A percentile compares a stretch with the other conserved stretches of the same genome.
phyloP scores from a whole-genome alignment of 2,329 filamentous ascomycete species.

The Xylariaceae sp. region DNA sequence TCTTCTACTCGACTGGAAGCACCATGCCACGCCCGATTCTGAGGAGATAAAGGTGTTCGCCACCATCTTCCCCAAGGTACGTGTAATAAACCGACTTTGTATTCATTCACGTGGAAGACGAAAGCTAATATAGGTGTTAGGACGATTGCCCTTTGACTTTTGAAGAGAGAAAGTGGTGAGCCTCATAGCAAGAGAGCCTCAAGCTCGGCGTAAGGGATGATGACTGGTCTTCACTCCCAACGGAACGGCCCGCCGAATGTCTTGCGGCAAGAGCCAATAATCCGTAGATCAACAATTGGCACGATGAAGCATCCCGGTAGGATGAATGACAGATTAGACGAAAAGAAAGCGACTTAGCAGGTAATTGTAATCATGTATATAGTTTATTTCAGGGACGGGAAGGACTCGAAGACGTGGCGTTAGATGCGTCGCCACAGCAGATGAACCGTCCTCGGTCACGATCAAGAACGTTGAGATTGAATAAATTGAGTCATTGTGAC shows the following conservation, averaged over 20 bases:
- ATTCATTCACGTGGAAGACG: too few relatives aligned
- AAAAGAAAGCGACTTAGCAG: constrained; percentile 7
- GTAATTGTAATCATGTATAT: constrained; percentile 19
- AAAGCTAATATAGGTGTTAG: constrained; percentile 39
- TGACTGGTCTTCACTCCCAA: not conserved
- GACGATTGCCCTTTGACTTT: constrained; percentile 82
- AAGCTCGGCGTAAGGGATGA: not conserved
- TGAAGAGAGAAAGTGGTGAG: constrained; percentile 46
- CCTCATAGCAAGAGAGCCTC: not conserved
- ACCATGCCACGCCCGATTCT: constrained; percentile 75
- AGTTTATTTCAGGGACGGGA: constrained; percentile 4
- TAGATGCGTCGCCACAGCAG: too few relatives aligned
- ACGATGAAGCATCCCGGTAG: too few relatives aligned
- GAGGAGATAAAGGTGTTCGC: constrained; percentile 99
- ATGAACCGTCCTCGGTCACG: too few relatives aligned
- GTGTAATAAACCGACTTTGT: constrained; percentile 20
- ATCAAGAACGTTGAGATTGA: too few relatives aligned
- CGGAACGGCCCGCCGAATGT: not conserved
- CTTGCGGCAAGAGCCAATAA: not conserved
- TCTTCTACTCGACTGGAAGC: constrained; percentile 82
- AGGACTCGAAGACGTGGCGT: too few relatives aligned
- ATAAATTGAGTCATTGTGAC: too few relatives aligned
- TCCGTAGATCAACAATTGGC: too few relatives aligned
- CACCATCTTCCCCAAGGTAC: constrained; percentile 93
- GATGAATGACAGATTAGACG: not conserved